Conservation (phyloP, 768 basidiomycete species). For the Botryobasidium botryosum region DNA sequence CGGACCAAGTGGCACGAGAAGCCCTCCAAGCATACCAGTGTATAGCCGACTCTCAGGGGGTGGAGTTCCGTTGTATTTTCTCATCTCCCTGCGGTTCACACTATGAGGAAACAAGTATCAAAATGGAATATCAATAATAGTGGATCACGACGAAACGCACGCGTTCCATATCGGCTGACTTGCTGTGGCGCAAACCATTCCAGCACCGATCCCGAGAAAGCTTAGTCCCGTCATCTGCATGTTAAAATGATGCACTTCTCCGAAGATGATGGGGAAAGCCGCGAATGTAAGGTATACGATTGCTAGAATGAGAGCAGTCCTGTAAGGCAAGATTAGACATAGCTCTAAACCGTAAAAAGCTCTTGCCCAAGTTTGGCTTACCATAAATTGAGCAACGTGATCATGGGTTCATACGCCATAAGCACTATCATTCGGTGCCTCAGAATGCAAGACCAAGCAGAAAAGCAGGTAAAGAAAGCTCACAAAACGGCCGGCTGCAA, state of each 20-base stretch:
- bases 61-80: slow-evolving; percentile 17
- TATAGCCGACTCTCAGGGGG: slow-evolving; percentile 51
- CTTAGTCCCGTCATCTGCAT: slow-evolving; percentile 11
- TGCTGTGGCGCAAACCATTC: slow-evolving; percentile 25
- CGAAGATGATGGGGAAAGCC: slow-evolving; percentile 18
- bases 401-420: slow-evolving; percentile 55
- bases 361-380: slow-evolving; percentile 21
- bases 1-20: slow-evolving; percentile 44
- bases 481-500: slow-evolving; percentile 57
- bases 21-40: slow-evolving; percentile 50
- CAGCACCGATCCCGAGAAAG: slow-evolving; percentile 36
- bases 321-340: background rate
- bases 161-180: slow-evolving; percentile 22
- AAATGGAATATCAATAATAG: background rate
- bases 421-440: slow-evolving; percentile 28
- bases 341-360: background rate
- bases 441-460: slow-evolving; percentile 8
- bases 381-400: slow-evolving; percentile 54
- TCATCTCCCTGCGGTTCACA: slow-evolving; percentile 4
- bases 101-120: background rate
- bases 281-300: slow-evolving; percentile 31
- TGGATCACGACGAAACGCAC: background rate
- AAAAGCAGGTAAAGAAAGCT: slow-evolving; percentile 15
- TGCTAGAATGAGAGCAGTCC: slow-evolving; percentile 23
- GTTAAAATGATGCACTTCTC: slow-evolving; percentile 18